Conservation (phyloP, 2,329 filamentous ascomycete species). For the Raffaelea ambrosiae region DNA sequence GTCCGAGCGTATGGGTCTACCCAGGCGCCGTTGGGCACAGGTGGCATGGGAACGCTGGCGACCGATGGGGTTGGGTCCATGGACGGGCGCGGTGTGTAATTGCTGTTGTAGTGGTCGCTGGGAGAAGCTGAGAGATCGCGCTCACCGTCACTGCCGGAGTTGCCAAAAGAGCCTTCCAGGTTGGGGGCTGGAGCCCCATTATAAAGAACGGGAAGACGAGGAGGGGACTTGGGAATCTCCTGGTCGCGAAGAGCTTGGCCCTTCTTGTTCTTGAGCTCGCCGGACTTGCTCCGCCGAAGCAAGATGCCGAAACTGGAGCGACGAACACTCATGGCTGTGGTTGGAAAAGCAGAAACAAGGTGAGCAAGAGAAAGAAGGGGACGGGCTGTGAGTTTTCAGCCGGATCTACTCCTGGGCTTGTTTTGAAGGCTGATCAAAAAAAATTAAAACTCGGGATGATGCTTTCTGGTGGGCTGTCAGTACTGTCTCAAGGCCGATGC, state of each 20-base stretch:
- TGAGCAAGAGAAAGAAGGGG: background rate
- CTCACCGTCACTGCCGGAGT: too few relatives aligned
- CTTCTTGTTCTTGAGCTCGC: slow-evolving; percentile 56
- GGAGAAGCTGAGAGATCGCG: background rate
- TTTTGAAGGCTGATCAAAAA: background rate
- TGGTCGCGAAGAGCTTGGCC: slow-evolving; percentile 42
- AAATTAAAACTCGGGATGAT: too few relatives aligned
- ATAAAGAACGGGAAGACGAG: slow-evolving; percentile 44
- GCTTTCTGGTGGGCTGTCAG: too few relatives aligned
- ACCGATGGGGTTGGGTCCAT: slow-evolving; percentile 42
- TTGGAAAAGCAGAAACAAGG: background rate
- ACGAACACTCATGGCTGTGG: slow-evolving; percentile 24
- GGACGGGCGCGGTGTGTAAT: slow-evolving; percentile 34
- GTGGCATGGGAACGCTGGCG: slow-evolving; percentile 42
- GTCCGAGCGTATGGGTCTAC: slow-evolving; percentile 73
- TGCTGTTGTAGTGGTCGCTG: slow-evolving; percentile 9
- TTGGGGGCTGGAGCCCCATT: slow-evolving; percentile 37
- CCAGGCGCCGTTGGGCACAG: slow-evolving; percentile 51
- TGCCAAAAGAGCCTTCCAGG: slow-evolving; percentile 34
- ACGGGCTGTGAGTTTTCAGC: background rate
- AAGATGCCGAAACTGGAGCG: slow-evolving; percentile 48
- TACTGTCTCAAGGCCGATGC: too few relatives aligned
- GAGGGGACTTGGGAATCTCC: slow-evolving; percentile 35
- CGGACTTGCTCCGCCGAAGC: slow-evolving; percentile 60
- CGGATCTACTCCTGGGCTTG: background rate